Evolutionary conservation across 176 grass and related monocot genomes (phyloP), one percentile per base, ranked within the genome.

Genomic region (Cenchrus americanus): DNA sequence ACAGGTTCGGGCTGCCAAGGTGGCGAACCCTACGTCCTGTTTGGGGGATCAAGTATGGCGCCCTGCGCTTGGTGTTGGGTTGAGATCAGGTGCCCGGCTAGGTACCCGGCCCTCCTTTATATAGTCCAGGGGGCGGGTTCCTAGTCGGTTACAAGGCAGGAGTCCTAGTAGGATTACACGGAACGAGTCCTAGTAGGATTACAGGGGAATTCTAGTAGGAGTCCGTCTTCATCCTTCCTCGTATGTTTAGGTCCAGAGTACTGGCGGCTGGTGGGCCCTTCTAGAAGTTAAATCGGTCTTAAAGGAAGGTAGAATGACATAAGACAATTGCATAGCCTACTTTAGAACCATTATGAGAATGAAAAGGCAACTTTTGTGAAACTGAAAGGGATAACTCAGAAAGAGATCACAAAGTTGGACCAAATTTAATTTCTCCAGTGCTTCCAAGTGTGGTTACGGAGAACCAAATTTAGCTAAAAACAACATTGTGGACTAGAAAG

Each of bases 271-370:
- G 7, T 2, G 5, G 41, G 3, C 19, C 17, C 51, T 63, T 15
- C 44, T 71, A 85, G 48, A 83, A 83, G 71, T 27, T 40, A 51
- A 57, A 22, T 44, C 34, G 32, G 32, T 69, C 52, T 26, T 32
- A 18, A 78, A 50, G 23, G 50, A 6, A 77, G 41, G 24, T n/a
- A 6, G 3, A 48, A 58, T 58, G 1, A 27, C 73, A 49, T 34
- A 27, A 18, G 2, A 48, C 44, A 66, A 50, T 64, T 72, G 22
- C n/a, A 57, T 26, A 66, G 18, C 24, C 49, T 47, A 67, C 3
- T 52, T 57, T 53, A 54, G 10, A 86, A 43, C 10, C 4, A 17
- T 54, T 63, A 53, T 53, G 10, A 37, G 61, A 79, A 80, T 6
- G 30, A 80, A 54, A 68, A 68, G 19, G 18, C 30, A 53, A 41